Evolutionary conservation across 163 green algal species (phyloP), one percentile per base, ranked within the genome.

Genomic region (Volvox carteri): DNA sequence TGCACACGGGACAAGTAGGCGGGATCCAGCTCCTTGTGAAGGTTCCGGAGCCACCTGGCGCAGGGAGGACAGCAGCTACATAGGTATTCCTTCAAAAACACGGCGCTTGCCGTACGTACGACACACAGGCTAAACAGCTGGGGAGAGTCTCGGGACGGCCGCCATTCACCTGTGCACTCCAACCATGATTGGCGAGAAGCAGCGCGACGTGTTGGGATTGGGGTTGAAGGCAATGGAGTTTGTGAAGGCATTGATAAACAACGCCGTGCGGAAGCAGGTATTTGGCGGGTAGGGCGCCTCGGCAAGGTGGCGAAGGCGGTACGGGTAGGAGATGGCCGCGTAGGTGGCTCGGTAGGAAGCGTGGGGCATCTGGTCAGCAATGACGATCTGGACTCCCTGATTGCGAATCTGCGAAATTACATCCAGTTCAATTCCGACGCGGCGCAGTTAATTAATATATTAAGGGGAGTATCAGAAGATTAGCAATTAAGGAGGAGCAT

Each of bases 181-280:
- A 25, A 87, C 42, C 81, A 87, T 87, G 48, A 87, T 11, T 0
- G 81, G 81, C 81, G 81, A 87, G 48, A 80, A 87, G 67, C 81
- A 87, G 19, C 79, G 14, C 7, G 81, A 80, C 4, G 48, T 72
- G 81, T 87, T 87, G 4, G 62, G 33, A 46, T 80, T 80, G 67
- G 81, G 81, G 67, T 87, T 87, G 33, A 87, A 87, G 4, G 81
- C 81, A 46, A 87, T 79, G 46, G 81, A 87, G 81, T 87, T 87
- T 21, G 81, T 87, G 81, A 87, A 87, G 65, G 81, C 81, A 46
- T 87, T 87, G 46, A 87, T 87, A 65, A 87, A 87, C 6, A 87
- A 65, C 58, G 81, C 81, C 21, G 81, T 87, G 65, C 81, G 81
- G 67, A 87, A 87, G 81, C 81, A 87, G 65, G 81, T 87, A 65